A percentile compares a stretch with the other conserved stretches of the same genome.
Evolutionary conservation across 257 asterid genomes (phyloP).

Genomic region (Echium plantagineum): DNA sequence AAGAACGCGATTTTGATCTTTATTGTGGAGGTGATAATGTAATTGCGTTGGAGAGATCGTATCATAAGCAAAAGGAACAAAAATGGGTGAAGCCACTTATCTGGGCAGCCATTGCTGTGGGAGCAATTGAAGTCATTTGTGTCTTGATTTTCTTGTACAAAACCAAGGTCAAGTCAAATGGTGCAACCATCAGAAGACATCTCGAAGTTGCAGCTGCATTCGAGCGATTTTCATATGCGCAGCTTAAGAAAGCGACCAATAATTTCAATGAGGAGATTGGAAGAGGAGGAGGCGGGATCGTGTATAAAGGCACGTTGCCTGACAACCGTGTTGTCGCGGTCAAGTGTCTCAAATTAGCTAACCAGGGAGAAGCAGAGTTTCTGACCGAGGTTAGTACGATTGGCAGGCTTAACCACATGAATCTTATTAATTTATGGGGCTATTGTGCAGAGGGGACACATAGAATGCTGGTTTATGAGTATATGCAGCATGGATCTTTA

Average conservation of each 20-base stretch:
- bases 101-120: slow-evolving; percentile 13
- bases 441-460: slow-evolving; percentile 25
- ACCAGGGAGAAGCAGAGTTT: slow-evolving; percentile 28
- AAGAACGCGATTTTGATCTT: background rate
- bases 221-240: slow-evolving; percentile 24
- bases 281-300: slow-evolving; percentile 28
- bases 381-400: slow-evolving; percentile 18
- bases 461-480: slow-evolving; percentile 28
- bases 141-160: slow-evolving; percentile 13
- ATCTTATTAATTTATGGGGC: slow-evolving; percentile 22
- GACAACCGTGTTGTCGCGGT: slow-evolving; percentile 27
- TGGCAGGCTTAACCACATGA: slow-evolving; percentile 27
- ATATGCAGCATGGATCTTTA: slow-evolving; percentile 25
- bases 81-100: slow-evolving; percentile 11
- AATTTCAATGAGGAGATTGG: slow-evolving; percentile 32
- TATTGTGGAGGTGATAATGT: background rate
- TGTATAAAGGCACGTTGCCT: slow-evolving; percentile 23
- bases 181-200: slow-evolving; percentile 8
- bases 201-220: slow-evolving; percentile 21
- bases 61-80: background rate
- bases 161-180: slow-evolving; percentile 7
- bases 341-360: slow-evolving; percentile 17
- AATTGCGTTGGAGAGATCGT: background rate
- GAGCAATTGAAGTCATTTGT: slow-evolving; percentile 19
- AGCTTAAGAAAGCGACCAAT: slow-evolving; percentile 26